These are phyloP conservation scores for Pseudogymnoascus destructans DNA, from an alignment of 2,329 filamentous ascomycete species.

Conservation along the genomic window DNA sequence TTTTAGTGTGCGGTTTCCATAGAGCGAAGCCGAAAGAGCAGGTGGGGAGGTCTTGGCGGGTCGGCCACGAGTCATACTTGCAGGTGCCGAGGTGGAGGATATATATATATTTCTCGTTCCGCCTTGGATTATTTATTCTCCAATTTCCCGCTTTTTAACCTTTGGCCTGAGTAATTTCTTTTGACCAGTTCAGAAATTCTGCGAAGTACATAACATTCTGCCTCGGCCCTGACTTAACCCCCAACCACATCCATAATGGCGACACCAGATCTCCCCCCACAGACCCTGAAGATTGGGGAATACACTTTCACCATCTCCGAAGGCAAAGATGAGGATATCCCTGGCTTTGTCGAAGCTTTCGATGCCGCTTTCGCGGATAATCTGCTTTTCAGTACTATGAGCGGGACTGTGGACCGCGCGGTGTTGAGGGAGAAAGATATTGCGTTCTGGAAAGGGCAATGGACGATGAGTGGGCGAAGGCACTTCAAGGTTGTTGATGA, in stretches of 20 bases:
- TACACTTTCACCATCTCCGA: not conserved
- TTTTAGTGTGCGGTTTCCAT: no score
- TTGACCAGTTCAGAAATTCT: not conserved
- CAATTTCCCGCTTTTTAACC: not conserved
- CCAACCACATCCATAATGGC: not conserved
- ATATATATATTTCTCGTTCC: not conserved
- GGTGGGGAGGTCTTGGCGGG: not conserved
- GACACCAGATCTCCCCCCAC: not conserved
- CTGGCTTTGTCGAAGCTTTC: not conserved
- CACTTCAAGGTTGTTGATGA: conserved; percentile 7
- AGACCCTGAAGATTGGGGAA: not conserved
- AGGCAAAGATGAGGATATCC: not conserved
- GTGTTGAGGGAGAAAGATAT: not conserved
- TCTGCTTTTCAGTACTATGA: not conserved
- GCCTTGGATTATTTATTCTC: not conserved
- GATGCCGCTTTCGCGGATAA: conserved; percentile 14
- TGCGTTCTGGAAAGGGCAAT: not conserved
- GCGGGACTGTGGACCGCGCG: not conserved
- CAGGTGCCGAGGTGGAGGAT: not conserved
- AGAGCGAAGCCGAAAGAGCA: not conserved
- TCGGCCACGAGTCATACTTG: not conserved
- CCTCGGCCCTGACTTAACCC: not conserved
- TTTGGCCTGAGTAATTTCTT: not conserved
- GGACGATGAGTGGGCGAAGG: not conserved
- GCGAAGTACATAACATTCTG: not conserved